phyloP scores from a whole-genome alignment of 2,329 filamentous ascomycete species.

The Aspergillus thermomutatus region DNA sequence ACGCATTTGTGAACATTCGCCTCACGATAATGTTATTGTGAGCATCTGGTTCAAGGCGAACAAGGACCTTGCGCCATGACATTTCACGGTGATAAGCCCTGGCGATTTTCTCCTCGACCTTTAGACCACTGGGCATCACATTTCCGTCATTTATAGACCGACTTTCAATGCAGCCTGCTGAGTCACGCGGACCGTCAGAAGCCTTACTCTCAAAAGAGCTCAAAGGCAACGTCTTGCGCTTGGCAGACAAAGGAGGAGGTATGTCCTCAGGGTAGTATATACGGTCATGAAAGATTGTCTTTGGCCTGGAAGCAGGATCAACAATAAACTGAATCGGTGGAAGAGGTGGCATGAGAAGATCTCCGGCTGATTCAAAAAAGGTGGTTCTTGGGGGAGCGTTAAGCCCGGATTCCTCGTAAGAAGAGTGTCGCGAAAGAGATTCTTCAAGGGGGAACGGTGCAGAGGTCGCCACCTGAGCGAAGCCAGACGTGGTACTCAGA shows the following conservation, averaged over 20 bases:
- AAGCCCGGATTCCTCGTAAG: constrained; percentile 49
- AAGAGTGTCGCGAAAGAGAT: constrained; percentile 48
- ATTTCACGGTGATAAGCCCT: constrained; percentile 88
- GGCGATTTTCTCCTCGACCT: constrained; percentile 96
- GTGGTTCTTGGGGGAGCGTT: constrained; percentile 82
- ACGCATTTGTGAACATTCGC: constrained; percentile 94
- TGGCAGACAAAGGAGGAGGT: constrained; percentile 64
- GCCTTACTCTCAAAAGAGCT: constrained; percentile 18
- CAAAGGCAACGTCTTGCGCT: constrained; percentile 40
- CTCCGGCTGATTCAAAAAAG: constrained; percentile 91
- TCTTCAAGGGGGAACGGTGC: constrained; percentile 9
- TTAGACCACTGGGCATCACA: constrained; percentile 55
- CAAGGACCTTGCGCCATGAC: constrained; percentile 94
- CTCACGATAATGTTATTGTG: constrained; percentile 98
- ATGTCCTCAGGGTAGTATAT: constrained; percentile 94
- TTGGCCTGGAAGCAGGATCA: constrained; percentile 74
- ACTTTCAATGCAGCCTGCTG: constrained; percentile 10
- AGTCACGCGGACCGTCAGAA: constrained; percentile 9
- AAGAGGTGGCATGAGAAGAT: constrained; percentile 85
- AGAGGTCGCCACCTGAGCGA: constrained; percentile 8
- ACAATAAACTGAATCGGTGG: constrained; percentile 78
- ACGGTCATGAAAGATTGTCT: constrained; percentile 95
- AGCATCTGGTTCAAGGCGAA: constrained; percentile 91
- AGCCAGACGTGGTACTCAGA: constrained; percentile 39
- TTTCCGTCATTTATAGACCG: constrained; percentile 10